Evolutionary conservation across 2,329 filamentous ascomycete genomes (phyloP).

Genomic region (Aspergillus terreus): DNA sequence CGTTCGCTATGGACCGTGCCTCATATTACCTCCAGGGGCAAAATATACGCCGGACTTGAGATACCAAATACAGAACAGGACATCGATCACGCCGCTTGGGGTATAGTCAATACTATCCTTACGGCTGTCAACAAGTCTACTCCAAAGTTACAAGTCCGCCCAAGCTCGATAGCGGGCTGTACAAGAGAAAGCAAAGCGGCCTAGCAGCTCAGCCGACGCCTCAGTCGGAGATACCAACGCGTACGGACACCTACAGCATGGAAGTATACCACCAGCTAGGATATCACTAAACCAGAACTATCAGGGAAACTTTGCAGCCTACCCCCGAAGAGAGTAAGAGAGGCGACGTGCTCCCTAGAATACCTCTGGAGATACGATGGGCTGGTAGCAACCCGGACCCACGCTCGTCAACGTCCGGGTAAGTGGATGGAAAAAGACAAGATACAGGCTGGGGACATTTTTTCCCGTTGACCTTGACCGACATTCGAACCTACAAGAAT

Average conservation of each 20-base stretch:
- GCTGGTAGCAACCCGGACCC: neutral
- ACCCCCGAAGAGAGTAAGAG: neutral
- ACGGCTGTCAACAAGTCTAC: neutral
- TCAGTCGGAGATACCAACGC: neutral
- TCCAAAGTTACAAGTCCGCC: neutral
- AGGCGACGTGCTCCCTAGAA: neutral
- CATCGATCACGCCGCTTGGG: neutral
- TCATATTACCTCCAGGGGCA: neutral
- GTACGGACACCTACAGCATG: neutral
- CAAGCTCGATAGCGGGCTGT: neutral
- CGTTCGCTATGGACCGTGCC: neutral
- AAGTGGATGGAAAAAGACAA: neutral
- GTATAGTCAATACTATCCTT: neutral
- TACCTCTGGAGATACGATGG: neutral
- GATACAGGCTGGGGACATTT: neutral
- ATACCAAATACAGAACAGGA: neutral
- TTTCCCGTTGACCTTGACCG: neutral
- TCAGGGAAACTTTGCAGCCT: neutral
- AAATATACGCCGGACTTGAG: neutral
- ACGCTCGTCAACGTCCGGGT: neutral
- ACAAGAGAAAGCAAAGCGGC: neutral
- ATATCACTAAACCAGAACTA: neutral
- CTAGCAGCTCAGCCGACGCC: neutral
- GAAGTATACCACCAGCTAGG: neutral
- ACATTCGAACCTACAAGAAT: neutral